A percentile compares a stretch with the other conserved stretches of the same genome.
These are phyloP conservation scores for Chenopodium quinoa DNA, from an alignment of 148 eudicot genomes.

Conservation along the genomic window DNA sequence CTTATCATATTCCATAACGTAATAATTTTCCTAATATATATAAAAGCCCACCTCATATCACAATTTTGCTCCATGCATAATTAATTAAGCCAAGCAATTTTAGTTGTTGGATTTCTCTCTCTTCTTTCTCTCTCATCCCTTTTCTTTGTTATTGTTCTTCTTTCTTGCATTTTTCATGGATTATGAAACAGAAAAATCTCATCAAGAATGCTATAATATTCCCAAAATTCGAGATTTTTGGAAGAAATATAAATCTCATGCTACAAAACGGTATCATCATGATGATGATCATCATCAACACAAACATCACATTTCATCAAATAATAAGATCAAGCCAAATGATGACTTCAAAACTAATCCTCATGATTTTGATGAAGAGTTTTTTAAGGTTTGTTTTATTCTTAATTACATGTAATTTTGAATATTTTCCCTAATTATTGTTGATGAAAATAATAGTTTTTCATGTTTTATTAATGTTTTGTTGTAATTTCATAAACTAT, in stretches of 20 bases:
- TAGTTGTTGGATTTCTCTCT: background rate
- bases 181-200: slow-evolving; percentile 1
- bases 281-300: background rate
- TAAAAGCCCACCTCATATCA: background rate
- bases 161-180: slow-evolving; percentile 7
- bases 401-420: background rate
- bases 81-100: background rate
- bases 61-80: background rate
- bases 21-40: background rate
- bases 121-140: background rate
- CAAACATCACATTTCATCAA: slow-evolving; percentile 6
- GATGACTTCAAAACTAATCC: background rate
- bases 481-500: background rate
- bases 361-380: background rate
- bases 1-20: slow-evolving; percentile 7
- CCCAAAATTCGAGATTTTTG: slow-evolving; percentile 3
- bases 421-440: background rate
- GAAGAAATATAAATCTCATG: slow-evolving; percentile 14
- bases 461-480: background rate
- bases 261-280: slow-evolving; percentile 9
- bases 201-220: slow-evolving; percentile 8
- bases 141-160: background rate
- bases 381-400: slow-evolving; percentile 9
- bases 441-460: background rate
- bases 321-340: slow-evolving; percentile 6